These are phyloP conservation scores for Sporothrix phasma DNA, from an alignment of 2,329 filamentous ascomycete species.

Conservation along the genomic window DNA sequence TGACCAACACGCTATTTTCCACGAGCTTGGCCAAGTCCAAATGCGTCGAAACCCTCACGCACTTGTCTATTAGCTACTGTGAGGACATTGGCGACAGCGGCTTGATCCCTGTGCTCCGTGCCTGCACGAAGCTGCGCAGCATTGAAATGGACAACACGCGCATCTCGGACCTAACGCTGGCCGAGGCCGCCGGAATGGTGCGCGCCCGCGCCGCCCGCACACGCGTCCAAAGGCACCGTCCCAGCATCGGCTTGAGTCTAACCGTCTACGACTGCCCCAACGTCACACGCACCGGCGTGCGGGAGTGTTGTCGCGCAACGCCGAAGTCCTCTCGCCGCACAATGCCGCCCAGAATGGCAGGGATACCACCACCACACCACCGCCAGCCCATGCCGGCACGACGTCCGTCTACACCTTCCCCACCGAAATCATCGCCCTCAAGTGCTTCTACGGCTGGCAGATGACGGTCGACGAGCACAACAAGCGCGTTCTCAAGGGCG, in stretches of 20 bases:
- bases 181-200: slow-evolving; percentile 75
- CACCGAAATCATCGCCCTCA: slow-evolving; percentile 71
- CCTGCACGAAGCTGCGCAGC: slow-evolving; percentile 57
- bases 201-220: slow-evolving; percentile 47
- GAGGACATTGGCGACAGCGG: slow-evolving; percentile 74
- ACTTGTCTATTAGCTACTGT: slow-evolving; percentile 84
- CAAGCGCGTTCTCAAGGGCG: slow-evolving; percentile 70
- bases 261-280: slow-evolving; percentile 87
- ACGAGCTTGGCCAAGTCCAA: slow-evolving; percentile 67
- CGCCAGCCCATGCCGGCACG: slow-evolving; percentile 22
- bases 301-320: slow-evolving; percentile 78
- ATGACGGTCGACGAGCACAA: slow-evolving; percentile 90
- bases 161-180: slow-evolving; percentile 74
- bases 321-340: slow-evolving; percentile 51
- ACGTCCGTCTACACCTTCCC: slow-evolving; percentile 47
- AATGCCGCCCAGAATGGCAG: not conserved
- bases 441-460: slow-evolving; percentile 93
- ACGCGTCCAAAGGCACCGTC: slow-evolving; percentile 29
- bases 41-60: slow-evolving; percentile 60
- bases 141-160: slow-evolving; percentile 90
- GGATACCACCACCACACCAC: slow-evolving; percentile 10
- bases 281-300: slow-evolving; percentile 84
- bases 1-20: slow-evolving; percentile 65
- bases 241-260: slow-evolving; percentile 57
- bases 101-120: slow-evolving; percentile 72